Evolutionary conservation across 2,329 filamentous ascomycete species (phyloP).

Genomic region (Aspergillus costaricaensis): DNA sequence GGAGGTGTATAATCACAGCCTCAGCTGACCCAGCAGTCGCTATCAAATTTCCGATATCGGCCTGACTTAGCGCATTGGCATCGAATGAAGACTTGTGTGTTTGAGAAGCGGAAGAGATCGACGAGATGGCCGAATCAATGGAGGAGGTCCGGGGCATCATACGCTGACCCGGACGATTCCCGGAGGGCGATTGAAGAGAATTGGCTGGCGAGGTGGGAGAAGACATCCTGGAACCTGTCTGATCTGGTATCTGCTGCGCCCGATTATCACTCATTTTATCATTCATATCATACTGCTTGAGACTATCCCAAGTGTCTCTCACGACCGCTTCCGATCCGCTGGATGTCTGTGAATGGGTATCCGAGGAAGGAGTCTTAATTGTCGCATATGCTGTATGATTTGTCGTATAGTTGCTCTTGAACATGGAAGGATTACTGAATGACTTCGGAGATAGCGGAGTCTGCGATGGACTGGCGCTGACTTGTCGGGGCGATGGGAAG

Average conservation of each 20-base stretch:
- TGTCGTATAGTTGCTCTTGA: constrained; percentile 25
- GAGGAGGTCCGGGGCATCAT: constrained; percentile 73
- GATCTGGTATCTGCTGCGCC: constrained; percentile 30
- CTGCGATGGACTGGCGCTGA: constrained; percentile 27
- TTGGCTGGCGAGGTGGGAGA: constrained; percentile 32
- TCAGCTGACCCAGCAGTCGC: constrained; percentile 85
- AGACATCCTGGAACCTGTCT: constrained; percentile 31
- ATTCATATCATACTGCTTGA: constrained; percentile 29
- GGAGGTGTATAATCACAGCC: constrained; percentile 79
- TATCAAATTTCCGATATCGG: constrained; percentile 78
- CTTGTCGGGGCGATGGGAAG: constrained; percentile 21
- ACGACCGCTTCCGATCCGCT: constrained; percentile 17
- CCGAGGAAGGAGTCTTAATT: constrained; percentile 32
- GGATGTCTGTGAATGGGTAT: constrained; percentile 21
- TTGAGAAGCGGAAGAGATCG: constrained; percentile 63
- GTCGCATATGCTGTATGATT: constrained; percentile 32
- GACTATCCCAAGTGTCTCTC: constrained; percentile 13
- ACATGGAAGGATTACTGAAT: constrained; percentile 24
- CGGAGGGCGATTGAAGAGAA: constrained; percentile 33
- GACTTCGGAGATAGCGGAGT: constrained; percentile 31
- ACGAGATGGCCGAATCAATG: constrained; percentile 90
- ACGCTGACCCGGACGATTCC: constrained; percentile 36
- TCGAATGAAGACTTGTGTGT: constrained; percentile 62
- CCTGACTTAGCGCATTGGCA: constrained; percentile 56
- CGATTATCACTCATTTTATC: constrained; percentile 25